Evolutionary conservation across 2,329 filamentous ascomycete genomes (phyloP), one percentile per base, ranked within the genome.

Genomic region (Remersonia thermophila): DNA sequence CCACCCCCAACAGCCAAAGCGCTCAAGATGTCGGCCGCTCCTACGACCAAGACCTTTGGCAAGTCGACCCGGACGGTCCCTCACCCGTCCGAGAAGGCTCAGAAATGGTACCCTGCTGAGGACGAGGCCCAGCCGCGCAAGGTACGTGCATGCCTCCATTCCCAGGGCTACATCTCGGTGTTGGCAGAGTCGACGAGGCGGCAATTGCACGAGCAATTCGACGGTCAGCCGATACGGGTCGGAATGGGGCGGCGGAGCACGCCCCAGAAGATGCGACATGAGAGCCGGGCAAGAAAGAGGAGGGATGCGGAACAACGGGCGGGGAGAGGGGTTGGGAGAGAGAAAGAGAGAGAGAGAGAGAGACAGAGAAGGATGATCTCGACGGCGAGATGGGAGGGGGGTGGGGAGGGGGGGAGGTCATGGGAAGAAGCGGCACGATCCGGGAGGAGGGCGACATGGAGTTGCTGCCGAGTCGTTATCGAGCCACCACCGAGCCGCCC

Each of bases 31-130:
- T 81, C 80, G 77, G 71, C 73, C 63, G 67, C 64, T 57, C 67
- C 67, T 58, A 71, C 75, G 69, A 83, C 80, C 61, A 93, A 94
- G 84, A 89, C 83, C 76, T 95, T 94, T 77, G 86, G 86, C 73
- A 91, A 91, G 78, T 84, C 84, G 70, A 83, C 84, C 72, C 80
- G 89, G 73, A 76, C 81, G 67, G 80, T 95, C 66, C 86, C 83
- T 66, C 77, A 83, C 67, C 66, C 73, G 67, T 73, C 74, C 62
- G 78, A 94, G 69, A 93, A 93, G 83, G 89, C 89, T 59, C 79
- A 83, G 76, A 96, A 95, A 75, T 98, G 89, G 85, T 98, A 98
- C 73, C 84, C 86, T 66, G 83, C 85, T 62, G 83, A 93, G 67
- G 89, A 95, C 68, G 83, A 89, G 62, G 63, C 75, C 63, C 71